Evolutionary conservation across 208 protist species (phyloP), one percentile per base, ranked within the genome.

Genomic region (Porcisia deanei): DNA sequence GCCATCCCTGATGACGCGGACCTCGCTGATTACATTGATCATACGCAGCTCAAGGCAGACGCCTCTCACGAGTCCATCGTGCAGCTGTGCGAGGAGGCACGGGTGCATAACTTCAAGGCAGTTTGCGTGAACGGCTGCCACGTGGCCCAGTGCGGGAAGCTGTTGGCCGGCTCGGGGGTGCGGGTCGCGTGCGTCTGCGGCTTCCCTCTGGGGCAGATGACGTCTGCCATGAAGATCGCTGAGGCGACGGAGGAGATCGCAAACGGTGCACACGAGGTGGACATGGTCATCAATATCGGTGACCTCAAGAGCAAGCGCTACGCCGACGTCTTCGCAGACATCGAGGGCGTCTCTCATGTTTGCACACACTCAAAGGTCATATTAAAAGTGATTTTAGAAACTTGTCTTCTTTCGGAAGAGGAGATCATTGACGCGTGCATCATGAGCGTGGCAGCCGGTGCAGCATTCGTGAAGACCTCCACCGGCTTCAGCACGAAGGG

Each of bases 201-300:
- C 22, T 99, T 99, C 78, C 98, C 98, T 0, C 88, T 99, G 16
- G 98, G 98, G 10, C 86, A 96, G 66, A 95, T 87, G 79, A 93
- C 83, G 0, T 77, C 91, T 0, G 76, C 77, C 12, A 85, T 90
- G 66, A 99, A 99, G 81, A 91, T 80, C 1, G 83, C 85, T 2
- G 97, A 99, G 81, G 88, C 96, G 9, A 59, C 58, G 41, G 81
- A 91, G 49, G 82, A 79, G 39, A 82, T 98, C 3, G 57, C 71
- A 39, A 39, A 87, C 20, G 98, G 97, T n/a, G 97, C 93, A 3
- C 53, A 87, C 25, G 98, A 99, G 71, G 87, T 99, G 37, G 98
- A 99, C 82, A 98, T 99, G 94, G 98, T 99, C 37, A 77, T 99
- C 39, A 98, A 98, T 82, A 79, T 98, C 25, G 97, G 96, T 47